A percentile compares a stretch with the other conserved stretches of the same genome.
Evolutionary conservation across 83 land plant species (phyloP).

Genomic region (Thuja plicata): DNA sequence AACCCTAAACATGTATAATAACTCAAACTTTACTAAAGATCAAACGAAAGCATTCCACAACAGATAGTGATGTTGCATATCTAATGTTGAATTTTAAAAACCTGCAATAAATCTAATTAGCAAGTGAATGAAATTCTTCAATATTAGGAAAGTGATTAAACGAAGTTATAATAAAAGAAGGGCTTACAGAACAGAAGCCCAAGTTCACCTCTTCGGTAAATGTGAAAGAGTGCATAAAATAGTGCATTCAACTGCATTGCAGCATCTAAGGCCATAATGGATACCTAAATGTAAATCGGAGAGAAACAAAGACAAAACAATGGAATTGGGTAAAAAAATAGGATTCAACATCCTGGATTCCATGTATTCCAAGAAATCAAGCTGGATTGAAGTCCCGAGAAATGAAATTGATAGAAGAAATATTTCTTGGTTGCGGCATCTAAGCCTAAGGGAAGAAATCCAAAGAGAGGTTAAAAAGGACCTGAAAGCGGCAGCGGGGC

Average conservation of each 20-base stretch:
- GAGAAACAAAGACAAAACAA: neutral
- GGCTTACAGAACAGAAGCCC: neutral
- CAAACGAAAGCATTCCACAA: neutral
- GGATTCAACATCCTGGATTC: neutral
- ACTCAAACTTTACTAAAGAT: neutral
- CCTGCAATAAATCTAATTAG: neutral
- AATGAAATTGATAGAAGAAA: neutral
- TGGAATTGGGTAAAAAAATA: neutral
- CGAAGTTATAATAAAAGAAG: neutral
- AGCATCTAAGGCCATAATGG: neutral
- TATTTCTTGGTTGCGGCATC: neutral
- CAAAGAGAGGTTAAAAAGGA: neutral
- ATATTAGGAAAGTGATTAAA: neutral
- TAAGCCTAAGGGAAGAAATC: neutral
- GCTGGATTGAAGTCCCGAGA: neutral
- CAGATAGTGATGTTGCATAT: neutral
- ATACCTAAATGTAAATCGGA: neutral
- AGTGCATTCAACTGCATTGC: neutral
- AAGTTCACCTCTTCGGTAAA: neutral
- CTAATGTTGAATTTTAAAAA: neutral
- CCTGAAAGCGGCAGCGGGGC: conserved; percentile 98
- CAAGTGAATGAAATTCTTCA: neutral
- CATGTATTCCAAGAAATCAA: neutral
- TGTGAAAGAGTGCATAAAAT: neutral
- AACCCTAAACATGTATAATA: neutral